phyloP scores from a whole-genome alignment of 1,284 basidiomycete genomes.

The Cutaneotrichosporon cutaneum region DNA sequence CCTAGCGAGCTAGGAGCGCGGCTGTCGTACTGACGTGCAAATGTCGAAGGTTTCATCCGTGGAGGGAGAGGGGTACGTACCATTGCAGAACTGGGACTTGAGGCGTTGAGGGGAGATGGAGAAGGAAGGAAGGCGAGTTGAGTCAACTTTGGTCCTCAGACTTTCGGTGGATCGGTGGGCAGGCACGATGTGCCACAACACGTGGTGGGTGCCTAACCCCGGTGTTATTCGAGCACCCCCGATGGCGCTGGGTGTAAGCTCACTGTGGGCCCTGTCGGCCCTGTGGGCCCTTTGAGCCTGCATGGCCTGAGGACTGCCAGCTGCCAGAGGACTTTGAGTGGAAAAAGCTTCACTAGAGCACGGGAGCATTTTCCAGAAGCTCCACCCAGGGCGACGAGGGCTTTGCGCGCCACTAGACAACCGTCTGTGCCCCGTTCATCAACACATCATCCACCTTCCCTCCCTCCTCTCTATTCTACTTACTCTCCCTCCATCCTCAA shows the following conservation, averaged over 20 bases:
- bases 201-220: background rate
- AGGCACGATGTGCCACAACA: background rate
- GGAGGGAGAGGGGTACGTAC: constrained; percentile 11
- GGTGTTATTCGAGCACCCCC: background rate
- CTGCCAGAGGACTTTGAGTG: background rate
- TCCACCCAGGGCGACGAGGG: background rate
- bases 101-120: constrained; percentile 6
- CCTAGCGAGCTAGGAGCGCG: constrained; percentile 11
- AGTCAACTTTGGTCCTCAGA: background rate
- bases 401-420: background rate
- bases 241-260: background rate
- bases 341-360: constrained; percentile 6
- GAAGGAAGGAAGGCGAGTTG: background rate
- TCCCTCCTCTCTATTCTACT: background rate
- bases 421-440: background rate
- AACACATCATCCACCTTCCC: background rate
- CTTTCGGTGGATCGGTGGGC: background rate
- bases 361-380: background rate
- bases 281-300: no score
- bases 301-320: no score
- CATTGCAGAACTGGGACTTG: background rate
- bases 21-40: constrained; percentile 47
- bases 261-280: background rate
- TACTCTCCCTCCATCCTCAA: background rate
- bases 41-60: constrained; percentile 39